Conservation (phyloP, 208 protist species). For the Acanthamoeba lenticulata region DNA sequence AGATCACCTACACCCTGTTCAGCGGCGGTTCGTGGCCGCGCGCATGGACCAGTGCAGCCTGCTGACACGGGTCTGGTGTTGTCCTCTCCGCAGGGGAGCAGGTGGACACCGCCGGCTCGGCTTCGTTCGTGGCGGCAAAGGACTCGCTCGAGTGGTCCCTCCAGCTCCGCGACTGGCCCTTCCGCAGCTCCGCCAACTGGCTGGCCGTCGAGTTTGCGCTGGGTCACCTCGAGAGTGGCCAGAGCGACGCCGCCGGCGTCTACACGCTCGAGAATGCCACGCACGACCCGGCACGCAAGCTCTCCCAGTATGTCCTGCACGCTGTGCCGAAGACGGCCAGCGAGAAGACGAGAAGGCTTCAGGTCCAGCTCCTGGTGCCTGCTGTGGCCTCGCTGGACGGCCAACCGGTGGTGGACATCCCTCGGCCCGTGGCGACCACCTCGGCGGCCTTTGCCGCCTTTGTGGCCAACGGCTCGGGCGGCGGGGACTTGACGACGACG, state of each 20-base stretch:
- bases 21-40: too few relatives aligned
- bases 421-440: neutral
- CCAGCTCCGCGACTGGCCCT: neutral
- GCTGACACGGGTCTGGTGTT: too few relatives aligned
- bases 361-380: neutral
- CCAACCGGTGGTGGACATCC: neutral
- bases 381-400: neutral
- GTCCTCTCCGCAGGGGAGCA: too few relatives aligned
- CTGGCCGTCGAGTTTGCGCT: neutral
- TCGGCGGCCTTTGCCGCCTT: neutral
- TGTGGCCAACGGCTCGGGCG: neutral
- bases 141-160: neutral
- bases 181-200: neutral
- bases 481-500: neutral
- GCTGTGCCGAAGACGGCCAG: neutral
- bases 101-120: neutral
- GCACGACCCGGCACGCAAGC: neutral
- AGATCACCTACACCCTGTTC: neutral
- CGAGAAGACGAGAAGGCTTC: too few relatives aligned
- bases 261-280: neutral
- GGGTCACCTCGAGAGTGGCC: neutral
- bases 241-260: neutral
- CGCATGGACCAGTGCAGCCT: too few relatives aligned
- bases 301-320: neutral
- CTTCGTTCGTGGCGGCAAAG: neutral